Conservation (phyloP, 129 eudicot species). For the Flaveria trinervia region DNA sequence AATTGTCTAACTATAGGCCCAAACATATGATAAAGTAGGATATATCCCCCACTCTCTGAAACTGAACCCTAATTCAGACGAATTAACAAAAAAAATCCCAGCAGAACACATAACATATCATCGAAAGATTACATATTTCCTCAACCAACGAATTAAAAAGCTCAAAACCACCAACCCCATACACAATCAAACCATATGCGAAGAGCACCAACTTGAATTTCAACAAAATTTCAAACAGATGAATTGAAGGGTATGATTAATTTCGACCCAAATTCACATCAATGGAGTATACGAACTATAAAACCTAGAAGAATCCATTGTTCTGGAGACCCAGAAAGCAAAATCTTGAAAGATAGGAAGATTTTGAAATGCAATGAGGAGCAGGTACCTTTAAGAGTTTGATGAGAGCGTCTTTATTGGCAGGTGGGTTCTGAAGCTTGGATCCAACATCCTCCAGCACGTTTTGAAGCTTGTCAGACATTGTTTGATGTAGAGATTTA, state of each 20-base stretch:
- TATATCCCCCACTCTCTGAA: constrained; percentile 29
- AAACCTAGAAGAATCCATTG: constrained; percentile 3
- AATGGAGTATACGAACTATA: background rate
- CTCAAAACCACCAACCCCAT: background rate
- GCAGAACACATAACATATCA: constrained; percentile 19
- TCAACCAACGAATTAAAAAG: background rate
- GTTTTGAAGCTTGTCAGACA: constrained; percentile 64
- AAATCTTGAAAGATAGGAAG: background rate
- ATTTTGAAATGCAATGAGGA: constrained; percentile 7
- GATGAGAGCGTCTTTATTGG: constrained; percentile 76
- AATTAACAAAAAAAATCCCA: constrained; percentile 8
- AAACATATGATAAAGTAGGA: constrained; percentile 5
- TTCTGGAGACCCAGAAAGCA: background rate
- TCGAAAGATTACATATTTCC: constrained; percentile 2
- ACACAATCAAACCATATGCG: constrained; percentile 10
- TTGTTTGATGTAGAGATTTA: constrained; percentile 24
- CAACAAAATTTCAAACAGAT: background rate
- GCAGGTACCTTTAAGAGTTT: constrained; percentile 71
- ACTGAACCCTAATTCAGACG: constrained; percentile 31
- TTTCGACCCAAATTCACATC: constrained; percentile 7
- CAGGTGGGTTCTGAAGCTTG: constrained; percentile 65
- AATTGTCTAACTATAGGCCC: constrained; percentile 19
- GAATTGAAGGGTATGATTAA: background rate
- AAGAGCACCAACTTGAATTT: background rate
- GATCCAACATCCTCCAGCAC: constrained; percentile 86